phyloP scores from a whole-genome alignment of 345 rosid species.

The Boechera divaricarpa region DNA sequence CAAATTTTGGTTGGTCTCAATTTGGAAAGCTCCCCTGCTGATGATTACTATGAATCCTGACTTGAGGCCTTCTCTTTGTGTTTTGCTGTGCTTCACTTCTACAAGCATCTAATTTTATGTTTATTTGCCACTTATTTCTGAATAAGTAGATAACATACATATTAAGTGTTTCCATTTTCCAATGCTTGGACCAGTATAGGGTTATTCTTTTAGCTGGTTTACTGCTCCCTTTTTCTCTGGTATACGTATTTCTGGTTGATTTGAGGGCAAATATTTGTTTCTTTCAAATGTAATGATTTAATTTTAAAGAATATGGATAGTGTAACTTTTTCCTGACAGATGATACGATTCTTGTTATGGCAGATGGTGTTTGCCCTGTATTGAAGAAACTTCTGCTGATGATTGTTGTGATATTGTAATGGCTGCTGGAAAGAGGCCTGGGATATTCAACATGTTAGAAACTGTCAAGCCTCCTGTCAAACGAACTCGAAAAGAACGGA shows the following conservation, averaged over 20 bases:
- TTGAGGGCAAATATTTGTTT: neutral
- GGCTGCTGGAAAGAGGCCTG: constrained; percentile 78
- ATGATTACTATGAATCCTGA: no score
- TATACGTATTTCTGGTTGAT: constrained; percentile 10
- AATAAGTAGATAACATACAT: neutral
- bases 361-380: constrained; percentile 75
- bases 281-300: neutral
- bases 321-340: constrained; percentile 17
- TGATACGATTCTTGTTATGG: neutral
- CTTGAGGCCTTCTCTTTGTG: constrained; percentile 3
- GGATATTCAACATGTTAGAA: constrained; percentile 67
- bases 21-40: neutral
- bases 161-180: neutral
- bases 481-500: constrained; percentile 73
- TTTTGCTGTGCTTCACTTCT: neutral
- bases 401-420: constrained; percentile 70
- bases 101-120: neutral
- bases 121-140: neutral
- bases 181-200: neutral
- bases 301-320: neutral
- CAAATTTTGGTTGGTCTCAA: constrained; percentile 4
- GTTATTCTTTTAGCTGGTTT: neutral
- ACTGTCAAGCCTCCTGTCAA: constrained; percentile 75
- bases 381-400: constrained; percentile 65
- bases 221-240: constrained; percentile 5